Conservation (phyloP, 2,329 filamentous ascomycete genomes). For the Aspergillus brunneoviolaceus region DNA sequence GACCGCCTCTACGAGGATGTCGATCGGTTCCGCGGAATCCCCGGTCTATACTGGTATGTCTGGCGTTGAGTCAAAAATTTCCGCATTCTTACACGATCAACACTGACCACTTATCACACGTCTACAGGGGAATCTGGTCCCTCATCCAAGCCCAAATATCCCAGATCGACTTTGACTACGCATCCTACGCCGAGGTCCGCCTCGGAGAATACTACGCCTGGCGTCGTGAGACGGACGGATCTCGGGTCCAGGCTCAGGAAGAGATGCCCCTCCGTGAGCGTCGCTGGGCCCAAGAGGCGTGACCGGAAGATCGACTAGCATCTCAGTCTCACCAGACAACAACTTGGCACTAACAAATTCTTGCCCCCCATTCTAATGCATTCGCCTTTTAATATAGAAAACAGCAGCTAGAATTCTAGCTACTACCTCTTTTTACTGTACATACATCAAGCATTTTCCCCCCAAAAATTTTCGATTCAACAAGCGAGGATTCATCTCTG, state of each 20-base stretch:
- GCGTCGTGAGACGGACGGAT: slow-evolving; percentile 72
- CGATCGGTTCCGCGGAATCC: slow-evolving; percentile 81
- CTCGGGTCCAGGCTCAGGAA: slow-evolving; percentile 53
- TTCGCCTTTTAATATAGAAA: not conserved
- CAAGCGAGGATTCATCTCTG: not conserved
- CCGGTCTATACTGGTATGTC: slow-evolving; percentile 71
- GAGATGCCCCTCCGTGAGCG: slow-evolving; percentile 73
- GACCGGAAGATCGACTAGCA: not conserved
- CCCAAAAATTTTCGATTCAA: not conserved
- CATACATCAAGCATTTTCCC: not conserved
- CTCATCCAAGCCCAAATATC: slow-evolving; percentile 93
- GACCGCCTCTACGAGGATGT: slow-evolving; percentile 74
- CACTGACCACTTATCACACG: slow-evolving; percentile 1
- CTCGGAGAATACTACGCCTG: slow-evolving; percentile 92
- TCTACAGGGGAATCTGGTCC: slow-evolving; percentile 87
- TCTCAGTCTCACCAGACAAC: not conserved
- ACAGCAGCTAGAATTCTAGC: not conserved
- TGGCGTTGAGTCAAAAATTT: not conserved
- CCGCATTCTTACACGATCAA: too few species aligned
- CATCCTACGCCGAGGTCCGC: slow-evolving; percentile 80
- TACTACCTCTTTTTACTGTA: not conserved
- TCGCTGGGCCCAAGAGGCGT: slow-evolving; percentile 68
- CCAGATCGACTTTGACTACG: slow-evolving; percentile 96
- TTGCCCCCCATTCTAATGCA: not conserved
- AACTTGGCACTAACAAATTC: not conserved